Conservation (phyloP, 495 filamentous ascomycete genomes). For the Parmelia sp. region DNA sequence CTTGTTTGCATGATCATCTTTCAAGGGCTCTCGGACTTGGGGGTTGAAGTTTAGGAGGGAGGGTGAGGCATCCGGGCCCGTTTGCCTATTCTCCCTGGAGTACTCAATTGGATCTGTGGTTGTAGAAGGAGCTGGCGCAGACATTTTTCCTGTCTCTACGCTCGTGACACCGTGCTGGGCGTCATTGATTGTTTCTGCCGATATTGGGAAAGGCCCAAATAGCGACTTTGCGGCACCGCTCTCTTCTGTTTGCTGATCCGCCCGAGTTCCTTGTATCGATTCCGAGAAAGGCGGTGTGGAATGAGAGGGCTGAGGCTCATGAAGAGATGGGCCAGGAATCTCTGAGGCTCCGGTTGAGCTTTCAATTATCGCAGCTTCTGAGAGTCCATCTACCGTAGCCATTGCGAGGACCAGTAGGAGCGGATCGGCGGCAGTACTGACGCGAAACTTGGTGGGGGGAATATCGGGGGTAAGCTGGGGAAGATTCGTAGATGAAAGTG, state of each 20-base stretch:
- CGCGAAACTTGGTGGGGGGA: background rate
- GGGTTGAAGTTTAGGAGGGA: slow-evolving; percentile 1
- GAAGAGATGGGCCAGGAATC: background rate
- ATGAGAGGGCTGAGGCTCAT: background rate
- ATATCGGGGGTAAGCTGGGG: background rate
- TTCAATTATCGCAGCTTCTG: slow-evolving; percentile 2
- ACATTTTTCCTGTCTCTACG: background rate
- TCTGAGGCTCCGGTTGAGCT: slow-evolving; percentile 1
- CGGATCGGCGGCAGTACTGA: background rate
- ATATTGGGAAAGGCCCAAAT: slow-evolving; percentile 13
- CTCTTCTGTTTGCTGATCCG: slow-evolving; percentile 10
- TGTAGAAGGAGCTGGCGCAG: background rate
- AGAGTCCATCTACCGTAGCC: slow-evolving; percentile 1
- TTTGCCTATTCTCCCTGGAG: slow-evolving; percentile 12
- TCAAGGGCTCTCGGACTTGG: slow-evolving; percentile 9
- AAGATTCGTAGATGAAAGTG: background rate
- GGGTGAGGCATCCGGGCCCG: background rate
- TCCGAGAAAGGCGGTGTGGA: slow-evolving; percentile 4
- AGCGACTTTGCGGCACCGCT: slow-evolving; percentile 1
- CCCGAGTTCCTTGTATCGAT: slow-evolving; percentile 9
- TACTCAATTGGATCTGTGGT: slow-evolving; percentile 16
- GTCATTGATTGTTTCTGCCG: background rate
- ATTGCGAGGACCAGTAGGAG: slow-evolving; percentile 10
- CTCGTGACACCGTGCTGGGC: background rate
- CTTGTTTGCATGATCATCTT: slow-evolving; percentile 1